phyloP scores from a whole-genome alignment of 768 basidiomycete species.

The Asterophora parasitica region DNA sequence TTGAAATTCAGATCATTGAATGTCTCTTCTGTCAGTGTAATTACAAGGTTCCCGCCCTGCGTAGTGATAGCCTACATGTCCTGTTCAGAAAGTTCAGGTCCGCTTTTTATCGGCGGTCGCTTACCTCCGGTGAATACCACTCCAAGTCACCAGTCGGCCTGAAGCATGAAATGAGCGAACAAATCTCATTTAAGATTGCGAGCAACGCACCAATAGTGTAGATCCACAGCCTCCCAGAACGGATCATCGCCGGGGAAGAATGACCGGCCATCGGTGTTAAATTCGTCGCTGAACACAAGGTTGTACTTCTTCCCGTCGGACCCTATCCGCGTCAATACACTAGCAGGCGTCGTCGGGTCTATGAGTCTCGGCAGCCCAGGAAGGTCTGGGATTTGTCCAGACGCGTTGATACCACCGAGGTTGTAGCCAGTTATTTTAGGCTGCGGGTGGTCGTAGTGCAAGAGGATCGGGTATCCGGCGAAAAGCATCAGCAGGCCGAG shows the following conservation, averaged over 20 bases:
- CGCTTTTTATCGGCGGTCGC: constrained; percentile 13
- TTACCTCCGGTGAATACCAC: constrained; percentile 75
- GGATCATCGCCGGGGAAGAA: constrained; percentile 80
- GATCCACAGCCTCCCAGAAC: constrained; percentile 81
- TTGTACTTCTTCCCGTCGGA: constrained; percentile 74
- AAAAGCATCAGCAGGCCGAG: constrained; percentile 73
- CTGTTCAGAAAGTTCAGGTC: not conserved
- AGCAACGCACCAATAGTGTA: constrained; percentile 74
- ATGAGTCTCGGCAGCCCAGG: constrained; percentile 64
- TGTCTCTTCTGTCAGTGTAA: constrained; percentile 67
- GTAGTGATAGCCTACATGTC: constrained; percentile 61
- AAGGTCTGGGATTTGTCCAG: constrained; percentile 83
- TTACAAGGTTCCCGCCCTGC: constrained; percentile 67
- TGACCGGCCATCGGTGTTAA: constrained; percentile 51
- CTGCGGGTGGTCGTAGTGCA: constrained; percentile 38
- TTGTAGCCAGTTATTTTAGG: constrained; percentile 57
- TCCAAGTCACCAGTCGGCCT: constrained; percentile 73
- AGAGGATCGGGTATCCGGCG: constrained; percentile 83
- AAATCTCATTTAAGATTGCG: not conserved
- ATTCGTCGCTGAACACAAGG: constrained; percentile 87
- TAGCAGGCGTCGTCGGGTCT: constrained; percentile 69
- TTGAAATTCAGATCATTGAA: constrained; percentile 82
- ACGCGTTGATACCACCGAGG: constrained; percentile 82
- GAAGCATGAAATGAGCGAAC: constrained; percentile 10
- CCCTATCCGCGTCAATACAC: constrained; percentile 53